Conservation (phyloP, 352 stramenopile species). For the Phytophthora uliginosa region DNA sequence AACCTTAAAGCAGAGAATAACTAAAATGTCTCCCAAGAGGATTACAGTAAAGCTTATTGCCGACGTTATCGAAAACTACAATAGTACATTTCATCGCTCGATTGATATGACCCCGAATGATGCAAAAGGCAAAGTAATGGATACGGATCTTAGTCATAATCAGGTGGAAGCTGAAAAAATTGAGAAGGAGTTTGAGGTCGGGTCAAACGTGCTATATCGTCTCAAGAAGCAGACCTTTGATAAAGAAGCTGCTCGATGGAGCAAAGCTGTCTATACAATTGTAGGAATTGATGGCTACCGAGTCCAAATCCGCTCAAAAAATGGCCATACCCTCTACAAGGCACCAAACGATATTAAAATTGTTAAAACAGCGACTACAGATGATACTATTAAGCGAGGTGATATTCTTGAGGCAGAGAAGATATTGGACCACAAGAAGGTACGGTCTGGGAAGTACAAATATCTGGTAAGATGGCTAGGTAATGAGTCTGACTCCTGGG, state of each 20-base stretch:
- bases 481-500: constrained; percentile 27
- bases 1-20: constrained; percentile 48
- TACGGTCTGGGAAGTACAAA: neutral
- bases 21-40: constrained; percentile 19
- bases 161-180: constrained; percentile 16
- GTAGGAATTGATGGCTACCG: constrained; percentile 37
- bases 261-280: constrained; percentile 26
- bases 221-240: constrained; percentile 36
- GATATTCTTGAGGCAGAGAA: constrained; percentile 30
- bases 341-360: constrained; percentile 30
- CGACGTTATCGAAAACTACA: constrained; percentile 50
- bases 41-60: constrained; percentile 35
- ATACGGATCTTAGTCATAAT: constrained; percentile 29
- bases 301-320: constrained; percentile 39
- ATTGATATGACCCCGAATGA: constrained; percentile 39
- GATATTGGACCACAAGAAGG: constrained; percentile 25
- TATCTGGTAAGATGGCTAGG: constrained; percentile 36
- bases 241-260: constrained; percentile 37
- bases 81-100: constrained; percentile 34
- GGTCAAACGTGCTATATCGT: constrained; percentile 15
- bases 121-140: constrained; percentile 35
- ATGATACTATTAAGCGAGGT: constrained; percentile 20
- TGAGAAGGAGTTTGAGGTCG: constrained; percentile 22
- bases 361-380: constrained; percentile 24
- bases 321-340: constrained; percentile 39